Percentiles rank a stretch among this genome's conserved stretches.
These are phyloP conservation scores for Solanum peruvianum DNA, from an alignment of 257 asterid genomes.

Conservation along the genomic window DNA sequence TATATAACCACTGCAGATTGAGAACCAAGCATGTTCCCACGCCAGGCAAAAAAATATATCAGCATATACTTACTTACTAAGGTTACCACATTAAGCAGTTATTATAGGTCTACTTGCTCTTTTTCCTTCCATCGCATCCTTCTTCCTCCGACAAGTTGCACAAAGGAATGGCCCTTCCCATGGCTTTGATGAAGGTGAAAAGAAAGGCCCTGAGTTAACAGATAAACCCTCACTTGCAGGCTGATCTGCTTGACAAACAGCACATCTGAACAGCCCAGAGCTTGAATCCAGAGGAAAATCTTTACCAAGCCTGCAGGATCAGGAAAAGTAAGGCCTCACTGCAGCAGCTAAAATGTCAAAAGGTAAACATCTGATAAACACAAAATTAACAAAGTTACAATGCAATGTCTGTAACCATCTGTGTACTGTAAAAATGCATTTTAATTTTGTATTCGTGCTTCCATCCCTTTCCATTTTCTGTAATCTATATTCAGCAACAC, in stretches of 20 bases:
- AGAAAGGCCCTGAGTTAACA: conserved; percentile 78
- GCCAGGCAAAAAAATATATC: conserved; percentile 30
- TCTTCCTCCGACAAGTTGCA: conserved; percentile 76
- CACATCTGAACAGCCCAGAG: conserved; percentile 85
- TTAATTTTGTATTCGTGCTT: not conserved
- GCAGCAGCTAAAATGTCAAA: not conserved
- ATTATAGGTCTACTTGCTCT: conserved; percentile 37
- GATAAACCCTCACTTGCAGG: conserved; percentile 75
- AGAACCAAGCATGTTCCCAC: conserved; percentile 31
- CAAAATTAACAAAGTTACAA: not conserved
- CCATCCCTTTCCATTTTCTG: not conserved
- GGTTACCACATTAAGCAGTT: conserved; percentile 31
- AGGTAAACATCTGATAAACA: not conserved
- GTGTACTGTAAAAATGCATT: not conserved
- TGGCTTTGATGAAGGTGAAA: conserved; percentile 87
- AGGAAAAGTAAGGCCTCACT: not conserved
- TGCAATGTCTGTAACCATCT: not conserved
- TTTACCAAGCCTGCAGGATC: conserved; percentile 71
- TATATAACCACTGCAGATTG: conserved; percentile 11
- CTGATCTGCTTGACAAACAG: conserved; percentile 89
- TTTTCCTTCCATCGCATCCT: conserved; percentile 96
- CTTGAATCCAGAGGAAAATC: conserved; percentile 67
- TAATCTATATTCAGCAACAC: not conserved
- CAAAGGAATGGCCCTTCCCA: conserved; percentile 99
- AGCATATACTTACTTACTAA: conserved; percentile 4